Conservation (phyloP, 1,284 basidiomycete species). For the Tilletia indica region DNA sequence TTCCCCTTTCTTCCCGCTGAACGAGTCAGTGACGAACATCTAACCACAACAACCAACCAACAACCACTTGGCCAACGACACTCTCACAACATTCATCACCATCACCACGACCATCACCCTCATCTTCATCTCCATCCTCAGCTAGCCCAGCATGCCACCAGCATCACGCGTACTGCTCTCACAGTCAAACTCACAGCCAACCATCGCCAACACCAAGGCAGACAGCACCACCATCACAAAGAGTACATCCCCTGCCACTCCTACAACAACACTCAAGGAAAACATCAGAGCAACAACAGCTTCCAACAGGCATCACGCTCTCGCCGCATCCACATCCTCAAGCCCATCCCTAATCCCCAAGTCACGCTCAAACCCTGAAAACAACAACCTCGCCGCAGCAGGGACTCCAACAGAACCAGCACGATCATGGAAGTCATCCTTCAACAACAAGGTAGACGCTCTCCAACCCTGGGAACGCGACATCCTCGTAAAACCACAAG, state of each 20-base stretch:
- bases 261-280: background rate
- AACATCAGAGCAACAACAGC: background rate
- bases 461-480: constrained; percentile 52
- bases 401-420: background rate
- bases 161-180: constrained; percentile 9
- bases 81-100: too few species aligned
- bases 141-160: constrained; percentile 5
- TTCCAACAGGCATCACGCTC: background rate
- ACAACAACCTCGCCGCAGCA: constrained; percentile 1
- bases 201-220: background rate
- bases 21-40: too few species aligned
- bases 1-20: too few species aligned
- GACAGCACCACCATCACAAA: too few species aligned
- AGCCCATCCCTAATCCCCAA: background rate
- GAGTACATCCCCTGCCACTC: background rate
- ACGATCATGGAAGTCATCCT: constrained; percentile 10
- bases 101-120: background rate
- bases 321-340: background rate
- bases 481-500: constrained; percentile 44
- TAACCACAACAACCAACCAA: too few species aligned
- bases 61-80: too few species aligned
- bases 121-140: background rate
- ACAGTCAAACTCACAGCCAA: constrained; percentile 14
- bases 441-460: constrained; percentile 32
- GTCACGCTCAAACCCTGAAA: background rate